phyloP scores from a whole-genome alignment of 176 grass and related monocot species.

The Saccharum officinarum region DNA sequence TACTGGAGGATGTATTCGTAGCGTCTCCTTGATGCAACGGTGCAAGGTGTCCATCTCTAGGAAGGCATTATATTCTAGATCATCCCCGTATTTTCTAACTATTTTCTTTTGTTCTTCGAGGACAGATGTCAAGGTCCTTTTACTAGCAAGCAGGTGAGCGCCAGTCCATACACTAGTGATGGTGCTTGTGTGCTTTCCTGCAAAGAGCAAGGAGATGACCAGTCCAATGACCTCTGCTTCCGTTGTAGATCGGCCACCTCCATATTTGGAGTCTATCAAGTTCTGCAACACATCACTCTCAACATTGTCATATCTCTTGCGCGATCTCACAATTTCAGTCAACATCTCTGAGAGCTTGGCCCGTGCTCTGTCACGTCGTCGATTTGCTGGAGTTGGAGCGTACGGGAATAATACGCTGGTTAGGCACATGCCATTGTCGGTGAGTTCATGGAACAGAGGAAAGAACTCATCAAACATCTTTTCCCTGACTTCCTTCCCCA shows the following conservation, averaged over 20 bases:
- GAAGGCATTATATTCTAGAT: background rate
- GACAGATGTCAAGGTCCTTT: background rate
- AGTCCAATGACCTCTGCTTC: background rate
- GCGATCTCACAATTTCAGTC: conserved; percentile 35
- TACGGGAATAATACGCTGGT: background rate
- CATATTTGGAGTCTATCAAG: conserved; percentile 53
- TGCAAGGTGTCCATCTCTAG: background rate
- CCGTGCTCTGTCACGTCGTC: conserved; percentile 32
- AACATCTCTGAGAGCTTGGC: conserved; percentile 43
- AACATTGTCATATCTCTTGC: background rate
- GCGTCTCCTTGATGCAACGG: background rate
- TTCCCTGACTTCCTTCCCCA: background rate
- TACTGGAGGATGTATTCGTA: background rate
- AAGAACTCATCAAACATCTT: background rate
- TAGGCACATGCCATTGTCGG: background rate
- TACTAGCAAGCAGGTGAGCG: background rate
- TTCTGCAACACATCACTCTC: conserved; percentile 51
- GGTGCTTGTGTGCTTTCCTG: background rate
- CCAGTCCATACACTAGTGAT: background rate
- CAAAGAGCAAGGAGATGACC: background rate
- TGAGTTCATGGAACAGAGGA: background rate
- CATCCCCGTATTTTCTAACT: background rate
- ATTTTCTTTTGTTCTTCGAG: background rate
- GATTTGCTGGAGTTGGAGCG: conserved; percentile 39
- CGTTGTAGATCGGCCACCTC: background rate